Evolutionary conservation across 371 early-diverging fungal species (phyloP), one percentile per base, ranked within the genome.

Genomic region (Mucor lusitanicus): DNA sequence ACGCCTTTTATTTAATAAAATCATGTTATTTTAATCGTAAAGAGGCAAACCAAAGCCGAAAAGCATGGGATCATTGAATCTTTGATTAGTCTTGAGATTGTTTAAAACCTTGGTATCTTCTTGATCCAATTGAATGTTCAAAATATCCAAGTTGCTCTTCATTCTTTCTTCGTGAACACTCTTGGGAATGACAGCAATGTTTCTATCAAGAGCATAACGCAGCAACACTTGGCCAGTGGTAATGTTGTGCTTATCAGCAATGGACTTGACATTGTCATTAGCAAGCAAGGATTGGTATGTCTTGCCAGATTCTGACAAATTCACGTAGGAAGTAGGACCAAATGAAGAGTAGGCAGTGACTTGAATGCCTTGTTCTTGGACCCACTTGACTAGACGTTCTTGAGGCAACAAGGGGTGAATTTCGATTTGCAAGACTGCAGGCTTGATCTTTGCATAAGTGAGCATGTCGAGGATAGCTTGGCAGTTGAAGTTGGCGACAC

Each of bases 371-470:
- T 74, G 70, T 2, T 62, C 61, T 27, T 65, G 65, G 32, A 74
- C 70, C 74, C 69, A 87, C 56, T 82, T 76, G 61, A 84, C 74
- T 9, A 89, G 64, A 6, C 71, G 70, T 13, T 71, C 68, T 65
- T 91, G 91, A 59, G 83, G 85, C 50, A 91, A 79, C 68, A 89
- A 88, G 25, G 91, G 92, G 71, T 90, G 88, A n/a, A 87, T 74
- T 72, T 92, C 88, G 32, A 88, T 76, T 81, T 82, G 80, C n/a
- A 82, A 67, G 44, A 75, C 73, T 32, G 76, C 71, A 53, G 82
- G 82, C 68, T 79, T 78, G 53, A 74, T 68, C 55, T 74, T 78
- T 63, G 77, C 77, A 61, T 82, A 82, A 8, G 77, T 67, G 35
- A 82, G 61, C 46, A 82, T 42, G 40, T 78, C 82, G 56, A 79